Base-by-base conservation (phyloP, 192 early-diverging fungal species). In the Coemansia biformis region DNA sequence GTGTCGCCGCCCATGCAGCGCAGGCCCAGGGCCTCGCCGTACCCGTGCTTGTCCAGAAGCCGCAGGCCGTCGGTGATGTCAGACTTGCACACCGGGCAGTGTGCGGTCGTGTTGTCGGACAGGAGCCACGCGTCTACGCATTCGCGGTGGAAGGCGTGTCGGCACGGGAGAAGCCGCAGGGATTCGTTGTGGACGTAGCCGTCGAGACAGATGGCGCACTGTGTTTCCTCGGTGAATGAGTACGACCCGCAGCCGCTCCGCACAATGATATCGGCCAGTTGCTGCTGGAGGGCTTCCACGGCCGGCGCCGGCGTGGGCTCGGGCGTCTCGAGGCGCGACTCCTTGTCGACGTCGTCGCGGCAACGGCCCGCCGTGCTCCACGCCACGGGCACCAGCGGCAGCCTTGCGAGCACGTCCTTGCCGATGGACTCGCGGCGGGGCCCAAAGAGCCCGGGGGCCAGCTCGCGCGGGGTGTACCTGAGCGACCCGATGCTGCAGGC, bases 41-140 rank as follows among this genome's bases (percentile, higher is more conserved):
- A 73, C 0, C 69, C 69, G 8, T 65, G 62, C 36, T 47, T 54
- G 28, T 65, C 46, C 19, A 73, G 50, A 26, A 36, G 4, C 13
- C 34, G 46, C 38, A 73, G 46, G 8, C 69, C 69, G 13, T 65
- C 61, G 19, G 38, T 38, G 14, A 73, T 61, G 16, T 78, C 80
- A 17, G 75, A 70, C 43, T 86, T 84, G 59, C 89, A 91, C 16
- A 89, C 65, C 7, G 89, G 89, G 57, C 89, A 91, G 35, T 76
- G 80, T 24, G 74, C 67, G 42, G 86, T 86, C 38, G 85, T 58
- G n/a, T 68, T 23, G 37, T 83, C 79, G 16, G 80, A 78, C 11
- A 85, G 55, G 44, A 91, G 63, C 89, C 89, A 91, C 35, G 82
- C 69, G 49, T 86, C 81, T 10, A 89, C 84, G 54, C 89, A 91